Base-by-base conservation (phyloP, 805 yeast genomes). In the Candida taoyuanica region DNA sequence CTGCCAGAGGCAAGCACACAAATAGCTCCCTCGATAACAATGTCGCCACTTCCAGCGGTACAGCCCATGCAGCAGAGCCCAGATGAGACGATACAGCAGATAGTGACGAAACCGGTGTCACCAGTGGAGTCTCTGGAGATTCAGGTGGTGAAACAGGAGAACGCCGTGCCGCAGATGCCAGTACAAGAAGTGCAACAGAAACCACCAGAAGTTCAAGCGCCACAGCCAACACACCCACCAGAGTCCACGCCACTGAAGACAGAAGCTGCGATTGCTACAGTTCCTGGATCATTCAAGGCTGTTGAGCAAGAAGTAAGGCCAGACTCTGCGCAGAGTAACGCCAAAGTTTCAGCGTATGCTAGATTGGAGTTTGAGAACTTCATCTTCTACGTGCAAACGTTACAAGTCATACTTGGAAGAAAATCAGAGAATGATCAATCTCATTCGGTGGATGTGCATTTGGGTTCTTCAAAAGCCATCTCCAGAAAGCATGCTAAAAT, bases 401-500 rank as follows among this genome's bases (percentile, higher is more conserved):
- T 93, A 55, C 97, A 93, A 60, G 96, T 91, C 2, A 74, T 91
- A 7, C 67, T 93, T 31, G 98, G 98, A n/a, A 72, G 98, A 50
- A 74, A 85, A 42, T 83, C 89, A 8, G 91, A 82, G 52, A 76
- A 80, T 39, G 82, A 82, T 48, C 76, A 70, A 37, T 55, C 68
- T 9, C 81, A 83, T 51, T 74, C 85, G 5, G 85, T 91, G 9
- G 98, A 91, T 64, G 96, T 93, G 30, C 96, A 93, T 65, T 63
- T 93, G 31, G 95, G 96, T 8, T 78, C 85, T 12, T 85, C 89
- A 29, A 93, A 93, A 65, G 95, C 97, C 8, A 87, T 93, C 14
- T 87, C 96, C 5, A 68, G 98, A 56, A 71, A 87, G 42, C 98
- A 93, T 62, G 98, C 98, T 5, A 89, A 86, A 62, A 91, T 93